Evolutionary conservation across 306 rosid genomes (phyloP), one percentile per base, ranked within the genome.

Genomic region (Arachis hypogaea): DNA sequence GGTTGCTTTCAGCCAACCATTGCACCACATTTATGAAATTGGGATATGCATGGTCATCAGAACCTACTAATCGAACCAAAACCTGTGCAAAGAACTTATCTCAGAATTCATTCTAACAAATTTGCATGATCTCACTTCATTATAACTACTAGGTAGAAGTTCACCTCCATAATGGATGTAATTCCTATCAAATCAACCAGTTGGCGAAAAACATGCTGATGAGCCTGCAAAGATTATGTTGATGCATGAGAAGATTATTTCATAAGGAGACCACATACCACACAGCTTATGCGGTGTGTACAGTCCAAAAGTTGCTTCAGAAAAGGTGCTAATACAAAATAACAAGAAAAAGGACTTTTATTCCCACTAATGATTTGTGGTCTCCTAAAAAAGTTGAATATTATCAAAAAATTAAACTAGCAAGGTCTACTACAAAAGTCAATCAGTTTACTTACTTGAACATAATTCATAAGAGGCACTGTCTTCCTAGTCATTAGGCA

Each of bases 131-230:
- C 66, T 63, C 66, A 30, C 46, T 72, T 45, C 60, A 33, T 18
- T 12, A 63, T 14, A 47, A 66, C 60, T 57, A 76, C 44, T 11
- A 16, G 63, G 44, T 64, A 69, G 56, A 10, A 42, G 45, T 44
- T 80, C 78, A 93, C 98, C 99, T 94, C 97, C 99, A 92, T 94
- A 85, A 94, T 94, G 63, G 99, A 94, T 63, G 99, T 94, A 66
- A 91, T 92, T 78, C 99, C 99, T 67, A 94, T 94, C 90, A 94
- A 90, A 86, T 94, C 99, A 71, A 94, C 97, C 68, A 94, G 78
- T 74, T 86, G 95, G 47, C 89, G 83, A 63, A 89, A 86, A 59
- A 94, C 95, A 78, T 89, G 83, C 82, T 81, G 97, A 82, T 92
- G 99, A 55, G 93, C 95, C 99, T 94, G 88, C 60, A 88, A 63